Evolutionary conservation across 257 asterid species (phyloP).

Genomic region (Lantana camara): DNA sequence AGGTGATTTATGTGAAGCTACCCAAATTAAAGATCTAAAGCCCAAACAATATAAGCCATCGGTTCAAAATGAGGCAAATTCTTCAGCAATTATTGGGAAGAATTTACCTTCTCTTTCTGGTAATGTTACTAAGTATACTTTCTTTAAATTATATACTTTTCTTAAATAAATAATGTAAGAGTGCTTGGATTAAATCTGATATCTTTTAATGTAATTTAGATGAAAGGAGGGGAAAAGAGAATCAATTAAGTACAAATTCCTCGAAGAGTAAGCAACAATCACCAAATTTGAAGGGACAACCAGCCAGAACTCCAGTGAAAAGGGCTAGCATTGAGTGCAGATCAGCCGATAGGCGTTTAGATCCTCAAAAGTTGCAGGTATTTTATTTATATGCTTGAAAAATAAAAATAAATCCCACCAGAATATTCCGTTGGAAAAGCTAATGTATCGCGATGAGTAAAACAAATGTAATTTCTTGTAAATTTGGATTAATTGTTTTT

Average conservation of each 20-base stretch:
- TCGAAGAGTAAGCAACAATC: constrained; percentile 49
- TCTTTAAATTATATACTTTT: background rate
- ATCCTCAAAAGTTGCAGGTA: constrained; percentile 52
- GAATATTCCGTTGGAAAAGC: no score
- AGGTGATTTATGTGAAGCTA: constrained; percentile 37
- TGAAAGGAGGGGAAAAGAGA: constrained; percentile 56
- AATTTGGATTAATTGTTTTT: background rate
- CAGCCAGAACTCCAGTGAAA: constrained; percentile 47
- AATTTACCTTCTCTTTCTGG: constrained; percentile 46
- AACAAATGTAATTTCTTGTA: no score
- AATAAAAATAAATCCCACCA: no score
- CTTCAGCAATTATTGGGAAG: constrained; percentile 28
- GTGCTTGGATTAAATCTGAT: background rate
- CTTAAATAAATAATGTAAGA: background rate
- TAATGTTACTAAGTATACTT: constrained; percentile 23
- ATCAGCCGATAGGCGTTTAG: constrained; percentile 37
- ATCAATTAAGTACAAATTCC: constrained; percentile 40
- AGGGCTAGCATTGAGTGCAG: constrained; percentile 42
- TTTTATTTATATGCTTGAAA: background rate
- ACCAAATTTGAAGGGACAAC: constrained; percentile 37
- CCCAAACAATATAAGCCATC: constrained; percentile 49
- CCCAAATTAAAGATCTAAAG: constrained; percentile 41
- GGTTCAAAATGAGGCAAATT: constrained; percentile 38
- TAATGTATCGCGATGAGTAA: no score
- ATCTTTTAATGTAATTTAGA: constrained; percentile 36